Base-by-base conservation (phyloP, 768 basidiomycete genomes). In the Collybia sp. region DNA sequence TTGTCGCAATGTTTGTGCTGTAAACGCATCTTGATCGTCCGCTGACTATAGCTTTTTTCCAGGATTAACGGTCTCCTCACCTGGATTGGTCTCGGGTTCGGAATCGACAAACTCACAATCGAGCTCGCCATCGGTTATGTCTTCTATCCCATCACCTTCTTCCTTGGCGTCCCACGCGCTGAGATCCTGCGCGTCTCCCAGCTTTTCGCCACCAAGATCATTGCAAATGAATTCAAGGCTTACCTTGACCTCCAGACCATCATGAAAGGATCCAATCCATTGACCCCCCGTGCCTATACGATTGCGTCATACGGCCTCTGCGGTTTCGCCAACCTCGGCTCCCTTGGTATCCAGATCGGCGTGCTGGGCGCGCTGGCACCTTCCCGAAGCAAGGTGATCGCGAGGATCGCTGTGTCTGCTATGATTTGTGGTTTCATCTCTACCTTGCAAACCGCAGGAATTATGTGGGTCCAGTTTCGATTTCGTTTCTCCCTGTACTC, bases 221-320 rank as follows among this genome's bases (percentile, higher is more conserved):
- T 93, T 41, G 90, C 85, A 46, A 93, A 90, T 58, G 90, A 93
- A 62, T 92, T 92, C 55, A 81, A 82, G 35, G 90, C 86, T 3
- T 93, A 93, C 66, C 58, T 65, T 43, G 72, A 73, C 30, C 72
- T 90, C 43, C 72, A 82, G 50, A 64, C 66, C 1, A 67, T 82
- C 36, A 70, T 70, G 68, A 44, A 53, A 10, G 58, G 62, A n/a
- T 49, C 50, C 8, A 65, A 72, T 42, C 78, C 86, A 2, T 76
- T 93, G 42, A 82, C 82, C 16, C 71, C 65, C 25, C 88, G 87
- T 46, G 88, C 82, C 16, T 92, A 73, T 66, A 86, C 84, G 43
- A 93, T 94, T 54, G 82, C 86, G 12, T 82, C 85, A 30, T 95
- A 93, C 61, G 84, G 86, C 12, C 81, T 94, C 12, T 93, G 91